Evolutionary conservation across 495 filamentous ascomycete species (phyloP).

Genomic region (Hypoxylon cercidicola): DNA sequence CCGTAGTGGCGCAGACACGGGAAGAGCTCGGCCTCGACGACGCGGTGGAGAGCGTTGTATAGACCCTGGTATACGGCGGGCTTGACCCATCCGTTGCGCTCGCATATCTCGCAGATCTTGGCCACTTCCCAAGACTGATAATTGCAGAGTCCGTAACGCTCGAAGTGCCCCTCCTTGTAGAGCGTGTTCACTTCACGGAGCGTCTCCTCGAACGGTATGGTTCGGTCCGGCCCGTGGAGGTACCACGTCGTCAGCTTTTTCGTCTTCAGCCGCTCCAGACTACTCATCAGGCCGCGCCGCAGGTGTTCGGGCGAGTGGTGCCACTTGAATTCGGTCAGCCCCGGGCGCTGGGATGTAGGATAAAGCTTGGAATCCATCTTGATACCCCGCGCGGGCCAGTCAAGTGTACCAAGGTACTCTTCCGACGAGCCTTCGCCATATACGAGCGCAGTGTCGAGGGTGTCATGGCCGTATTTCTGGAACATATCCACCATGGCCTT

Average conservation of each 20-base stretch:
- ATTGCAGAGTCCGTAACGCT: constrained; percentile 60
- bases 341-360: constrained; percentile 43
- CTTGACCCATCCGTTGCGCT: constrained; percentile 65
- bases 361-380: constrained; percentile 65
- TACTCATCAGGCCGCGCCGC: constrained; percentile 49
- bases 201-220: constrained; percentile 60
- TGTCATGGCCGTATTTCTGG: constrained; percentile 64
- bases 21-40: constrained; percentile 59
- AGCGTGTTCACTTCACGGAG: constrained; percentile 59
- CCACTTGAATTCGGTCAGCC: constrained; percentile 27
- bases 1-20: constrained; percentile 64
- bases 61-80: constrained; percentile 73
- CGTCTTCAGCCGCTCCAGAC: constrained; percentile 56
- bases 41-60: constrained; percentile 70
- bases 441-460: constrained; percentile 66
- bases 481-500: constrained; percentile 44
- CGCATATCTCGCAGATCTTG: constrained; percentile 60
- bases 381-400: constrained; percentile 60
- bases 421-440: constrained; percentile 65
- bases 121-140: constrained; percentile 64
- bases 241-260: constrained; percentile 64
- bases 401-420: constrained; percentile 56
- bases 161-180: constrained; percentile 59
- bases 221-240: constrained; percentile 62
- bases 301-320: constrained; percentile 52